Percentiles rank a stretch among this genome's conserved stretches.
phyloP scores from a whole-genome alignment of 306 rosid genomes.

The Quercus engelmannii region DNA sequence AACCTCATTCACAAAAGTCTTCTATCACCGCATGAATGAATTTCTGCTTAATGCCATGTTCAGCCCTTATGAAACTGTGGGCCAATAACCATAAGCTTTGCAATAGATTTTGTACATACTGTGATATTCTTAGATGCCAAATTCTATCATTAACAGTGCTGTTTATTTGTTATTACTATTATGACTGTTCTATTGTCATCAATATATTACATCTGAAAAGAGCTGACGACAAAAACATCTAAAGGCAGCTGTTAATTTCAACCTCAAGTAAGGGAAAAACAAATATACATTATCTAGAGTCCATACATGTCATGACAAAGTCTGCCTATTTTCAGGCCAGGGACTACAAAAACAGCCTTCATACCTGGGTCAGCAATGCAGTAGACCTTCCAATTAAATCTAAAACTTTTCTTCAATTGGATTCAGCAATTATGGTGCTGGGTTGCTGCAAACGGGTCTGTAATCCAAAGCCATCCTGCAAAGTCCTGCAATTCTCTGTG shows the following conservation, averaged over 20 bases:
- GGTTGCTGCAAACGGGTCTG: constrained; percentile 11
- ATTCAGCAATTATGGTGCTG: constrained; percentile 13
- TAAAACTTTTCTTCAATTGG: constrained; percentile 26
- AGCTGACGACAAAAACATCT: constrained; percentile 18
- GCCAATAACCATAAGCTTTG: neutral
- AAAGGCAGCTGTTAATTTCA: constrained; percentile 5
- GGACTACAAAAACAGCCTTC: constrained; percentile 35
- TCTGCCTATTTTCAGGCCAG: constrained; percentile 22
- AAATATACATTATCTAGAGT: constrained; percentile 3
- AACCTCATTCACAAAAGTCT: neutral
- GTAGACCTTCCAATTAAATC: constrained; percentile 28
- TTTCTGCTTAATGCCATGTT: neutral
- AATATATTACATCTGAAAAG: constrained; percentile 25
- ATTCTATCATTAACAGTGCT: constrained; percentile 4
- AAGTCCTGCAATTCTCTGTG: constrained; percentile 10
- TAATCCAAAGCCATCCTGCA: constrained; percentile 24
- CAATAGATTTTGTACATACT: neutral
- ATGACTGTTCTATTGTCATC: constrained; percentile 11
- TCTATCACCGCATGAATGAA: neutral
- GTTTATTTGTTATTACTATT: constrained; percentile 11
- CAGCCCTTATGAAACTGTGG: neutral
- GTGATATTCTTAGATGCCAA: neutral
- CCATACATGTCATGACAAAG: constrained; percentile 6
- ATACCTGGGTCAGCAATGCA: constrained; percentile 9
- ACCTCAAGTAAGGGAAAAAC: constrained; percentile 11